These are phyloP conservation scores for Pezicula radicicola DNA, from an alignment of 2,329 filamentous ascomycete species.

Conservation along the genomic window DNA sequence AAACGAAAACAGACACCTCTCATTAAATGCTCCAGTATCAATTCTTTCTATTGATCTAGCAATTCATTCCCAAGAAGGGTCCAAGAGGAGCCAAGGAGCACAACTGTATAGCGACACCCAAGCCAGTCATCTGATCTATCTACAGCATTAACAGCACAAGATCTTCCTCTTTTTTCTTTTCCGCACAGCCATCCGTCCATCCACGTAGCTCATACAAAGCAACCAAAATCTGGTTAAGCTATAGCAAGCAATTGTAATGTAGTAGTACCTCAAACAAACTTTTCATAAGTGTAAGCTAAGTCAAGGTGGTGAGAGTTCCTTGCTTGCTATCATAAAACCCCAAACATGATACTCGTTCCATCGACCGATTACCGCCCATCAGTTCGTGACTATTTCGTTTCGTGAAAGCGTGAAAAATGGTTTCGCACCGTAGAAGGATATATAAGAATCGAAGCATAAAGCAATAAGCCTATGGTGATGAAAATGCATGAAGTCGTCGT, in stretches of 20 bases:
- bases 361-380: constrained; percentile 1
- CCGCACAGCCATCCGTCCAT: constrained; percentile 7
- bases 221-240: constrained; percentile 19
- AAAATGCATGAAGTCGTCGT: constrained; percentile 15
- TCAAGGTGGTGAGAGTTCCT: not conserved
- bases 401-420: constrained; percentile 25
- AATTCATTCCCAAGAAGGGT: not conserved
- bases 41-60: not conserved
- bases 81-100: too few species aligned
- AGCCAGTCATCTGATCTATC: constrained; percentile 2
- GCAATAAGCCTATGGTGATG: constrained; percentile 12
- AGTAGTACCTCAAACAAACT: not conserved
- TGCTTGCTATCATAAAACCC: constrained; percentile 2
- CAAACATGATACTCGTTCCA: constrained; percentile 12
- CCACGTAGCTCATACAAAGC: constrained; percentile 15
- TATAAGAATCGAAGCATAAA: constrained; percentile 15
- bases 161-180: not conserved
- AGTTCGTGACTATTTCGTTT: constrained; percentile 10
- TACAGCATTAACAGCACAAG: constrained; percentile 1
- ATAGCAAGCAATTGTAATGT: constrained; percentile 9
- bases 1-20: too few species aligned
- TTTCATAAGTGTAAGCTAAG: constrained; percentile 6
- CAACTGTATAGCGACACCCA: not conserved
- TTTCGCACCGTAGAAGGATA: constrained; percentile 14
- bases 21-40: too few species aligned